phyloP scores from a whole-genome alignment of 2,329 filamentous ascomycete genomes.

The Colletotrichum caudatum region DNA sequence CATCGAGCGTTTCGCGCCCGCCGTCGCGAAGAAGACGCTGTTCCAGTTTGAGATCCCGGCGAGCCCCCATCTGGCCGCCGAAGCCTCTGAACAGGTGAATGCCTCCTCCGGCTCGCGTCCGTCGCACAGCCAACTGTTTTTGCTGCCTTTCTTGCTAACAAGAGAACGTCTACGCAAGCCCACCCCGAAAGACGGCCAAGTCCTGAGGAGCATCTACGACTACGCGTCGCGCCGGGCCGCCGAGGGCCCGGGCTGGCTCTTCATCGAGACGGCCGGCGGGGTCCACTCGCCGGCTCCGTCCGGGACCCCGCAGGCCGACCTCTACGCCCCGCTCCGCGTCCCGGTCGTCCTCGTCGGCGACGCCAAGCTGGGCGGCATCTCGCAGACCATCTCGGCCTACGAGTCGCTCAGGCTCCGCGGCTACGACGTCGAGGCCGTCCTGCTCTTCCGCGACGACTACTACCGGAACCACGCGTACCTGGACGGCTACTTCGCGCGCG shows the following conservation, averaged over 20 bases:
- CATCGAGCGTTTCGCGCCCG: conserved; percentile 68
- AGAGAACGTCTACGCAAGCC: conserved; percentile 1
- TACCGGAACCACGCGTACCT: conserved; percentile 79
- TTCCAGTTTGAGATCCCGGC: conserved; percentile 80
- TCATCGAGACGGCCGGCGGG: conserved; percentile 86
- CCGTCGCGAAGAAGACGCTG: conserved; percentile 65
- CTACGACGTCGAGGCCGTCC: conserved; percentile 78
- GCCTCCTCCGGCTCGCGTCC: conserved; percentile 29
- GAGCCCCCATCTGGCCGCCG: conserved; percentile 82
- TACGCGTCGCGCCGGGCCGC: conserved; percentile 58
- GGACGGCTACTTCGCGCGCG: conserved; percentile 72
- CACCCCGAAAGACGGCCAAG: conserved; percentile 62
- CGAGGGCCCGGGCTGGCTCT: conserved; percentile 65
- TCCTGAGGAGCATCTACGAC: conserved; percentile 62
- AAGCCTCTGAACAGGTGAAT: conserved; percentile 55
- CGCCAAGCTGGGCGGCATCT: conserved; percentile 81
- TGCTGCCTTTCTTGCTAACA: not conserved
- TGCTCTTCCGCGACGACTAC: conserved; percentile 74
- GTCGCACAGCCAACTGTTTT: not conserved
- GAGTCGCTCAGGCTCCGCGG: conserved; percentile 83
- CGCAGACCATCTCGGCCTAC: conserved; percentile 81
- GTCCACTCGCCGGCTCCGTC: conserved; percentile 84
- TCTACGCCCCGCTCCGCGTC: conserved; percentile 79
- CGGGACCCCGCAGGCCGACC: conserved; percentile 80
- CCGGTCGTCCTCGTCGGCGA: conserved; percentile 83